Percentiles rank a stretch among this genome's conserved stretches.
Evolutionary conservation across 2,329 filamentous ascomycete genomes (phyloP).

Genomic region (Didymella pomorum): DNA sequence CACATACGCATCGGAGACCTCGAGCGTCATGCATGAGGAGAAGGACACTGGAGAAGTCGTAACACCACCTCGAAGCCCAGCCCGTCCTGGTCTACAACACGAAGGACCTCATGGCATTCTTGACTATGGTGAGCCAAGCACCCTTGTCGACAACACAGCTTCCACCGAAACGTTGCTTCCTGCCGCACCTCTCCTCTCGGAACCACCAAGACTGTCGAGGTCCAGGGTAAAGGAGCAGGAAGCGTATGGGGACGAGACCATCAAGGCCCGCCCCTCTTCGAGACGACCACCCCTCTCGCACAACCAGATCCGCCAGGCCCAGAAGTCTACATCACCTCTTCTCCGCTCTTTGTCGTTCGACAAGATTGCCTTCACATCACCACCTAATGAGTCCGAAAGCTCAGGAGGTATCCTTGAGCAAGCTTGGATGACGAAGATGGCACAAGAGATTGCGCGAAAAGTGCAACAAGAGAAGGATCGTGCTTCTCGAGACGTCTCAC

Average conservation of each 20-base stretch:
- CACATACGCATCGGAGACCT: constrained; percentile 66
- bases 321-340: constrained; percentile 47
- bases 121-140: constrained; percentile 37
- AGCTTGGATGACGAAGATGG: constrained; percentile 93
- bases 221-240: constrained; percentile 35
- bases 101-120: constrained; percentile 37
- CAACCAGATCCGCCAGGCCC: constrained; percentile 41
- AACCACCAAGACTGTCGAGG: constrained; percentile 34
- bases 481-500: constrained; percentile 19
- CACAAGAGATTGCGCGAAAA: constrained; percentile 84
- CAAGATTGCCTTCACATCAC: constrained; percentile 28
- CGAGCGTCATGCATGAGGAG: constrained; percentile 48
- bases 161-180: constrained; percentile 36
- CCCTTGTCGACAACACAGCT: constrained; percentile 28
- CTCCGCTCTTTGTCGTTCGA: constrained; percentile 43
- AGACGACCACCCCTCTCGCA: constrained; percentile 41
- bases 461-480: constrained; percentile 83
- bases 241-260: constrained; percentile 14
- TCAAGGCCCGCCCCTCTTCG: constrained; percentile 26
- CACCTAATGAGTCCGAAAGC: constrained; percentile 35
- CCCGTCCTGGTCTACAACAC: constrained; percentile 31
- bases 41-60: constrained; percentile 42
- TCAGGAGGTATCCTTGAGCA: constrained; percentile 71
- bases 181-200: constrained; percentile 38
- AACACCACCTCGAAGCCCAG: constrained; percentile 45